Evolutionary conservation across 805 yeast species (phyloP), one percentile per base, ranked within the genome.

Genomic region (Candida ascalaphidarum): DNA sequence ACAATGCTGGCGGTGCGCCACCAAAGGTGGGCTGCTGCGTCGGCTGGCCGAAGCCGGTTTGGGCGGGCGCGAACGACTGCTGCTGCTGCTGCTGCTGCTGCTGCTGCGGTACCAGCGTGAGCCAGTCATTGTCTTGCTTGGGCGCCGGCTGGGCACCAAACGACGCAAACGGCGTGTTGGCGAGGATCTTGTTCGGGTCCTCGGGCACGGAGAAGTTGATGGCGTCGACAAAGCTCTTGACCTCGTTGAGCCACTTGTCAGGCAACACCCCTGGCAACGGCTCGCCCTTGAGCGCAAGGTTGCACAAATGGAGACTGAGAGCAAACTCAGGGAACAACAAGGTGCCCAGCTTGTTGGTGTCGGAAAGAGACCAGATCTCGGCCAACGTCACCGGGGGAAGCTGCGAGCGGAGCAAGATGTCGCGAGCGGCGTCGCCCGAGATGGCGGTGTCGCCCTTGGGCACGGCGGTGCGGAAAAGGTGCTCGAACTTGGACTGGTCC

Each of bases 271-370:
- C 62, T 3, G 97, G 96, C 35, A 88, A 63, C 7, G 77, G 61
- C 40, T 82, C 86, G 21, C 95, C 95, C 42, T 73, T 75, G 41
- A 83, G 65, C 0, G 80, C 81, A 45, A 74, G 56, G 41, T 82
- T 81, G 49, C 95, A 86, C 41, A 89, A 65, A 52, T 86, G 89
- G 65, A 89, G 75, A 11, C 95, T 86, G 39, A 89, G 64, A 11
- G 94, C 94, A 64, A 89, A 89, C 53, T 89, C 96, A 2, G 97
- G 97, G 49, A 88, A 89, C 42, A 89, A 58, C 35, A 89, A 69
- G 31, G 75, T 68, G 2, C 97, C 97, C 6, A 92, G 77, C 44
- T 75, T 80, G 42, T 77, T 81, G 2, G 94, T 79, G 48, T 89
- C 97, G n/a, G 94, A 72, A 33, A 89, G 61, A 14, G 81, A 77